Percentiles rank a stretch among this genome's conserved stretches.
Conservation (phyloP, 768 basidiomycete genomes). For the Kwoniella heveanensis region DNA sequence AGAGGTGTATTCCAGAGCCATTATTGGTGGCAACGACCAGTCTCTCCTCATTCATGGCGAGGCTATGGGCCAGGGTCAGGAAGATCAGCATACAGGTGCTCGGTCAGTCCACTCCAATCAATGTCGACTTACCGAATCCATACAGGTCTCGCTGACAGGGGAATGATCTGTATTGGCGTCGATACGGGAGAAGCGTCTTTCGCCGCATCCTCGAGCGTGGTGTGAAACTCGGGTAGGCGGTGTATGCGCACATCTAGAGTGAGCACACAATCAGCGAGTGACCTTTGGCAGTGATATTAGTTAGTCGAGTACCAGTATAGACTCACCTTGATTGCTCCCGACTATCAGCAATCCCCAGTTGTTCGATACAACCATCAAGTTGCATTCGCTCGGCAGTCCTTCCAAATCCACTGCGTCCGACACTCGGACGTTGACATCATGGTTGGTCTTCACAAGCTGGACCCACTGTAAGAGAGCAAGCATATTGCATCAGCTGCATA, state of each 20-base stretch:
- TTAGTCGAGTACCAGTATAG: neutral
- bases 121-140: conserved; percentile 48
- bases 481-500: neutral
- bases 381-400: conserved; percentile 46
- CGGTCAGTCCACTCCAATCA: too few species aligned
- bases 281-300: neutral
- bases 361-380: conserved; percentile 50
- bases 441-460: conserved; percentile 47
- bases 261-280: neutral
- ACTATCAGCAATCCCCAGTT: conserved; percentile 47
- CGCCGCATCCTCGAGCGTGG: conserved; percentile 34
- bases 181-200: conserved; percentile 32
- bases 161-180: conserved; percentile 26
- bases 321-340: conserved; percentile 37
- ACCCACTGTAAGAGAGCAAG: conserved; percentile 41
- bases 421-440: conserved; percentile 51
- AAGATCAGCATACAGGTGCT: conserved; percentile 10
- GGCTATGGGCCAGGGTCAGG: too few species aligned
- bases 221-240: conserved; percentile 37
- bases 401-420: conserved; percentile 44
- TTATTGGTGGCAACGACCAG: conserved; percentile 37
- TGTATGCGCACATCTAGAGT: conserved; percentile 43
- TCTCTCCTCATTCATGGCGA: conserved; percentile 41
- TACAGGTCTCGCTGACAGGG: conserved; percentile 40
- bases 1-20: conserved; percentile 25